Evolutionary conservation across 208 protist genomes (phyloP).

Genomic region (Blastocrithidia nonstop): DNA sequence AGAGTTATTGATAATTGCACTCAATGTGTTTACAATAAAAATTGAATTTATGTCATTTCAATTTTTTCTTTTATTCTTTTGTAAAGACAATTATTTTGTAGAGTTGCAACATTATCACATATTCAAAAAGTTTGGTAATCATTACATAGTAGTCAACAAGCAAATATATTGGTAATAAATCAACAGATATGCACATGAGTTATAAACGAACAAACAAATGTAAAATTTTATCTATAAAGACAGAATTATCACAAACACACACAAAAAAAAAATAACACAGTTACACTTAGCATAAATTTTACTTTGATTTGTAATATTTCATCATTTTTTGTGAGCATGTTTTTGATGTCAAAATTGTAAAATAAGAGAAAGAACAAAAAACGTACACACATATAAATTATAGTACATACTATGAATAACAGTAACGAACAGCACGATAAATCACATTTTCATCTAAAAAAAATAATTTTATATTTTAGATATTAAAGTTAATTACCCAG

Average conservation of each 20-base stretch:
- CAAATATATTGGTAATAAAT: conserved; percentile 2
- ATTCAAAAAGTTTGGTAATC: neutral
- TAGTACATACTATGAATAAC: too few species aligned
- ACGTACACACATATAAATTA: too few species aligned
- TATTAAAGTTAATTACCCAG: too few species aligned
- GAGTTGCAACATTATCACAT: neutral
- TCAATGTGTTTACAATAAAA: too few species aligned
- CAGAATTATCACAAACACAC: neutral
- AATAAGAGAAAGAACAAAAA: too few species aligned
- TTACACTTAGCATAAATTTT: neutral
- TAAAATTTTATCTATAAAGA: conserved; percentile 4
- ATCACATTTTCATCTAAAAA: too few species aligned
- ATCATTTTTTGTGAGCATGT: neutral
- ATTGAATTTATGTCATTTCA: too few species aligned
- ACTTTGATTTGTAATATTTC: neutral
- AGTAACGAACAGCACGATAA: too few species aligned
- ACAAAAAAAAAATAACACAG: neutral
- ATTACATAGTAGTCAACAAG: conserved; percentile 4
- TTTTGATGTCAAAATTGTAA: neutral
- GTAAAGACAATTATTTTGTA: neutral
- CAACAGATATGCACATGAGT: neutral
- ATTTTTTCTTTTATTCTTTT: too few species aligned
- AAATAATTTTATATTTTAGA: too few species aligned
- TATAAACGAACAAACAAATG: too few species aligned
- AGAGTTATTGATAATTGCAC: too few species aligned